Percentiles rank a stretch among this genome's conserved stretches.
Evolutionary conservation across 306 rosid species (phyloP).

Genomic region (Alnus rubra): DNA sequence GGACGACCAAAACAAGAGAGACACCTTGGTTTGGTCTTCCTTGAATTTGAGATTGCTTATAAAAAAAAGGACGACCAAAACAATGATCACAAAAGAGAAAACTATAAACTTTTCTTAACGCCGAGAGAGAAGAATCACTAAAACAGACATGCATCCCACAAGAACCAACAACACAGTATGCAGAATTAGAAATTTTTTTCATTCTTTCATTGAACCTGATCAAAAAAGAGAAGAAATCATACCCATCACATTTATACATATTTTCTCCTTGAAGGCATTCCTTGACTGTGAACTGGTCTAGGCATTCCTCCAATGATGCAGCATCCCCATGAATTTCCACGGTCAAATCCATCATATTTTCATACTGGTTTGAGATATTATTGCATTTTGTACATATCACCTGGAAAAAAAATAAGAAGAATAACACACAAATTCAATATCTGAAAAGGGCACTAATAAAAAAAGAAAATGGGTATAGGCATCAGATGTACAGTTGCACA

Average conservation of each 20-base stretch:
- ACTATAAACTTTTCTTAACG: background rate
- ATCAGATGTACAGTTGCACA: conserved; percentile 4
- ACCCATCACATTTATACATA: conserved; percentile 98
- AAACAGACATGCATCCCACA: background rate
- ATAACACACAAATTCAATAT: conserved; percentile 11
- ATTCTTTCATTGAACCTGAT: background rate
- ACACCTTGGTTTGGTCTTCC: too few species aligned
- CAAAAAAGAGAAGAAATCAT: conserved; percentile 36
- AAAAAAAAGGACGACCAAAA: background rate
- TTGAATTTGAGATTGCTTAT: too few species aligned
- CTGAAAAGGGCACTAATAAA: background rate
- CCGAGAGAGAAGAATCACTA: background rate
- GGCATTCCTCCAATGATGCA: conserved; percentile 90
- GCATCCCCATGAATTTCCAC: conserved; percentile 99
- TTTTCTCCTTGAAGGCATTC: conserved; percentile 94
- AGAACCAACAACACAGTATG: background rate
- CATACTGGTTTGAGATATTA: conserved; percentile 79
- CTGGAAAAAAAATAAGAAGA: conserved; percentile 37
- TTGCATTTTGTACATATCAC: conserved; percentile 82
- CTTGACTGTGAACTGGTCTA: conserved; percentile 79
- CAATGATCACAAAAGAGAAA: background rate
- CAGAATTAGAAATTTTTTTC: background rate
- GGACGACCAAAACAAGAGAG: background rate
- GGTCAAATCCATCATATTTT: conserved; percentile 97
- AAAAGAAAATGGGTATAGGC: background rate